These are phyloP conservation scores for Limnanthes douglasii DNA, from an alignment of 345 rosid species.

Conservation along the genomic window DNA sequence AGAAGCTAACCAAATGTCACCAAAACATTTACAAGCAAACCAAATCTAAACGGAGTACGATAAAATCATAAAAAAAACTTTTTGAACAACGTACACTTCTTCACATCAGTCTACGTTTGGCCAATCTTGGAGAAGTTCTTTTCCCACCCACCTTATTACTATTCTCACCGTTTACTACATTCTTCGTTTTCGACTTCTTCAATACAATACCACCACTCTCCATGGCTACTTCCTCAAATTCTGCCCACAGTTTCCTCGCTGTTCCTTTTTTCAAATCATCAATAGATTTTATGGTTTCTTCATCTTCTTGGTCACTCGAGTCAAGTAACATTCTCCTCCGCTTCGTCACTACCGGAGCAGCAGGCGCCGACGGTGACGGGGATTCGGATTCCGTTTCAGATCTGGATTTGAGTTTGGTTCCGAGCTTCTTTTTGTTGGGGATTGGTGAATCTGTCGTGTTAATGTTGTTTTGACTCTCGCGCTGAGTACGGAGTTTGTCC, in stretches of 20 bases:
- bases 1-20: too few relatives aligned
- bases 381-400: slow-evolving; percentile 21
- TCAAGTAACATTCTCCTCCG: slow-evolving; percentile 31
- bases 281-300: slow-evolving; percentile 6
- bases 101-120: slow-evolving; percentile 14
- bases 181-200: slow-evolving; percentile 1
- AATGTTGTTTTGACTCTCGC: slow-evolving; percentile 15
- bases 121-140: slow-evolving; percentile 56
- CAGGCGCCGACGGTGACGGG: slow-evolving; percentile 64
- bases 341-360: slow-evolving; percentile 31
- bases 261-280: slow-evolving; percentile 11
- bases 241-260: slow-evolving; percentile 47
- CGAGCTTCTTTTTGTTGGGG: slow-evolving; percentile 8
- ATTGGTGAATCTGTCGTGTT: not conserved
- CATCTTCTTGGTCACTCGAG: slow-evolving; percentile 15
- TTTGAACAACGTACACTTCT: too few relatives aligned
- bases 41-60: too few relatives aligned
- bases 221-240: slow-evolving; percentile 55
- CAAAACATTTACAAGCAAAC: too few relatives aligned
- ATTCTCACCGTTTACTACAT: slow-evolving; percentile 4
- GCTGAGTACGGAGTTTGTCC: slow-evolving; percentile 34
- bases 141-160: slow-evolving; percentile 1
- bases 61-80: too few relatives aligned
- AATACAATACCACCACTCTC: too few relatives aligned
- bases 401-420: too few relatives aligned